A percentile compares a stretch with the other conserved stretches of the same genome.
Conservation (phyloP, 139 green algal genomes). For the Picochlorum sp. region DNA sequence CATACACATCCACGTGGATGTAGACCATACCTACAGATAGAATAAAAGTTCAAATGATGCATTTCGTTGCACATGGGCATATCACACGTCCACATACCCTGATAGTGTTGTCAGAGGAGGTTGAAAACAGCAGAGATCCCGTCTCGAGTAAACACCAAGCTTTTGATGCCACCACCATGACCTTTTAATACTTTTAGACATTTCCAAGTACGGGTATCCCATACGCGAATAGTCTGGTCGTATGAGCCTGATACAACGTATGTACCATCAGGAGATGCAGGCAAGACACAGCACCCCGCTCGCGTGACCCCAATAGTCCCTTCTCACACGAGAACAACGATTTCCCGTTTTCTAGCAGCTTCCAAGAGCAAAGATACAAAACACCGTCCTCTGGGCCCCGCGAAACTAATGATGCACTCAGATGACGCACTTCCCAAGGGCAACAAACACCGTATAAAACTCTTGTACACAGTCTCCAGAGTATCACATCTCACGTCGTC, state of each 20-base stretch:
- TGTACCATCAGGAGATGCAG: constrained; percentile 43
- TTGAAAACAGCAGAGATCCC: constrained; percentile 14
- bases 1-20: constrained; percentile 29
- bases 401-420: not conserved
- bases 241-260: constrained; percentile 75
- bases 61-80: not conserved
- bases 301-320: constrained; percentile 9
- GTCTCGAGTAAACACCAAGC: constrained; percentile 16
- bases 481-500: no score
- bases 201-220: constrained; percentile 40
- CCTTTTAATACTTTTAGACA: constrained; percentile 22
- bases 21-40: constrained; percentile 9
- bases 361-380: no score
- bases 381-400: not conserved
- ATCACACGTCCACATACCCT: not conserved
- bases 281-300: constrained; percentile 15
- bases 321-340: not conserved
- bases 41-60: no score
- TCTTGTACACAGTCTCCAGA: no score
- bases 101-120: constrained; percentile 27
- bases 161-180: constrained; percentile 25
- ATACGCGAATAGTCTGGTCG: constrained; percentile 85
- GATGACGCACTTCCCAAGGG: not conserved
- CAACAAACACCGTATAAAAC: no score
- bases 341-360: no score